These are phyloP conservation scores for Candida freyschussii DNA, from an alignment of 1,139 yeast genomes.

Conservation along the genomic window DNA sequence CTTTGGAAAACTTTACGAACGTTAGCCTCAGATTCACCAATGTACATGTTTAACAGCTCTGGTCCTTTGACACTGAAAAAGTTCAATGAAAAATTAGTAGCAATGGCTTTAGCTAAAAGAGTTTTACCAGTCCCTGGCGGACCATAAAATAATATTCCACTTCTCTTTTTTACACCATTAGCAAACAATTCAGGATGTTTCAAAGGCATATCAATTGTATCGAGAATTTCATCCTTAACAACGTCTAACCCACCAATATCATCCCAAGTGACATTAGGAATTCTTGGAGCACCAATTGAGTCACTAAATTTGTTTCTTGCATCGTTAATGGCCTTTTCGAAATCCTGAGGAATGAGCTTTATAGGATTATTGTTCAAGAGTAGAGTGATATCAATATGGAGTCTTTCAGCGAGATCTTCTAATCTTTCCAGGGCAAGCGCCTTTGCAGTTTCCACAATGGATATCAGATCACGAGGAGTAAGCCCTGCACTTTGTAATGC, in stretches of 20 bases:
- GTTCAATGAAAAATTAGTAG: slow-evolving; percentile 87
- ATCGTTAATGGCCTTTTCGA: slow-evolving; percentile 67
- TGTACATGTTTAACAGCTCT: slow-evolving; percentile 90
- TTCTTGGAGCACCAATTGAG: slow-evolving; percentile 94
- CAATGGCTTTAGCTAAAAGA: slow-evolving; percentile 90
- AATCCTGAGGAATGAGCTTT: slow-evolving; percentile 56
- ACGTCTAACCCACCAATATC: slow-evolving; percentile 89
- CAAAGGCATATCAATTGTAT: slow-evolving; percentile 92
- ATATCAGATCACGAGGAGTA: slow-evolving; percentile 75
- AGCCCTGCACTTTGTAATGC: slow-evolving; percentile 91
- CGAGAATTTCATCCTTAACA: slow-evolving; percentile 88
- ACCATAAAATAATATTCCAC: slow-evolving; percentile 92
- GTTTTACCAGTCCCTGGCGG: slow-evolving; percentile 99
- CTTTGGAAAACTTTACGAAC: slow-evolving; percentile 89
- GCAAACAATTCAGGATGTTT: slow-evolving; percentile 87
- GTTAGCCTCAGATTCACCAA: slow-evolving; percentile 97
- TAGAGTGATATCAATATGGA: slow-evolving; percentile 24
- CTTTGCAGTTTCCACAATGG: slow-evolving; percentile 67
- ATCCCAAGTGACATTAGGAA: slow-evolving; percentile 93
- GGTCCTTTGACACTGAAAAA: slow-evolving; percentile 97
- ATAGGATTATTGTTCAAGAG: slow-evolving; percentile 47
- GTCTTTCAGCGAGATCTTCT: slow-evolving; percentile 20
- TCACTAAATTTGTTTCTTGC: slow-evolving; percentile 89
- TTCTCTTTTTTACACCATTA: slow-evolving; percentile 85
- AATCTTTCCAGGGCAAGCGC: slow-evolving; percentile 51